Evolutionary conservation across 495 filamentous ascomycete genomes (phyloP).

Genomic region (Podospora comata): DNA sequence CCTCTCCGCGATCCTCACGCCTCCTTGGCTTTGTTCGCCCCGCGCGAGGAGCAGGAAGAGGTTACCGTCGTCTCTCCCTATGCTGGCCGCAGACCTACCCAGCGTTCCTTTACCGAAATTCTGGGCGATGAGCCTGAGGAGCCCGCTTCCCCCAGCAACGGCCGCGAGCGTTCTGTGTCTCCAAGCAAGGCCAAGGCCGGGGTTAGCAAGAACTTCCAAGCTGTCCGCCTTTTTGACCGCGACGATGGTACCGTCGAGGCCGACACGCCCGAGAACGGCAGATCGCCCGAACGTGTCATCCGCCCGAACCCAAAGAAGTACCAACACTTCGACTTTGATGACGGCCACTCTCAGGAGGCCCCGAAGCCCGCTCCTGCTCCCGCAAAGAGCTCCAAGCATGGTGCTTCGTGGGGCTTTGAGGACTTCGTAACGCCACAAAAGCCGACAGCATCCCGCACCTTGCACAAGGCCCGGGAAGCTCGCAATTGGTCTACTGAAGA

Average conservation of each 20-base stretch:
- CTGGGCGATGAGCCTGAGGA: constrained; percentile 44
- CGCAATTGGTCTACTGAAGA: constrained; percentile 72
- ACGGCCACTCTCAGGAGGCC: constrained; percentile 49
- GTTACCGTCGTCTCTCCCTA: constrained; percentile 52
- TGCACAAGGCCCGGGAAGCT: constrained; percentile 50
- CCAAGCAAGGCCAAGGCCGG: constrained; percentile 57
- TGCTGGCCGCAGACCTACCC: constrained; percentile 44
- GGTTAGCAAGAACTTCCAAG: constrained; percentile 65
- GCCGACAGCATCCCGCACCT: constrained; percentile 39
- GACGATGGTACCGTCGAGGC: constrained; percentile 46
- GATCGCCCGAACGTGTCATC: constrained; percentile 49
- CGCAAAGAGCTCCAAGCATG: constrained; percentile 55
- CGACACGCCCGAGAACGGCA: constrained; percentile 36
- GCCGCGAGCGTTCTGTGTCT: constrained; percentile 41
- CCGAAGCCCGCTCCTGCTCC: constrained; percentile 29
- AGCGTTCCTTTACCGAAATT: constrained; percentile 53
- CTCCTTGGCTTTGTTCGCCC: constrained; percentile 67
- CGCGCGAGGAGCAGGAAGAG: constrained; percentile 52
- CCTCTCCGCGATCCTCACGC: constrained; percentile 67
- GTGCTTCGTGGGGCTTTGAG: constrained; percentile 76
- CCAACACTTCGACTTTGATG: constrained; percentile 81
- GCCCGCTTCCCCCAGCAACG: constrained; percentile 48
- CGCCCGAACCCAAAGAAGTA: constrained; percentile 69
- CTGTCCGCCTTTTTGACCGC: constrained; percentile 66
- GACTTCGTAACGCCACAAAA: constrained; percentile 83